Evolutionary conservation across 2,329 filamentous ascomycete genomes (phyloP).

Genomic region (Coniochaeta ligniaria): DNA sequence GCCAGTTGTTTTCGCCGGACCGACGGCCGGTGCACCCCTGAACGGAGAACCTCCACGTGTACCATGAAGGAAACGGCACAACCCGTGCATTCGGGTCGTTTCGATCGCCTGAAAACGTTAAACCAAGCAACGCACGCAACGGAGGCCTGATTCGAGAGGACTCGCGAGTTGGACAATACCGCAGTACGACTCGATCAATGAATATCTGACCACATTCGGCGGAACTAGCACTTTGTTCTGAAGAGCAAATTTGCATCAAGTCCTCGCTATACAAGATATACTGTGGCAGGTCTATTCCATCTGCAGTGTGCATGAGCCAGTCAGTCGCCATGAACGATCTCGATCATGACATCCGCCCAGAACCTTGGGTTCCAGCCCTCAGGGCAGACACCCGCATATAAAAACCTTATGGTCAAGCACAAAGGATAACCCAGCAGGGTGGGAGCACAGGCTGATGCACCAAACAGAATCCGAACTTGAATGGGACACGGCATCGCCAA

Average conservation of each 20-base stretch:
- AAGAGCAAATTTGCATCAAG: background rate
- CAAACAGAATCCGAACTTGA: conserved; percentile 14
- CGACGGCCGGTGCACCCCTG: background rate
- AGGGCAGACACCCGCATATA: background rate
- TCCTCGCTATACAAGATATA: background rate
- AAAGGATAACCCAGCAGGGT: conserved; percentile 3
- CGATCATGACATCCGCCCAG: background rate
- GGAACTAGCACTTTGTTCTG: background rate
- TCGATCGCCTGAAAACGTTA: background rate
- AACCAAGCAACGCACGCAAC: background rate
- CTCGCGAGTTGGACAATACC: no score
- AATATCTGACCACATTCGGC: background rate
- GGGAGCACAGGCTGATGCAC: conserved; percentile 10
- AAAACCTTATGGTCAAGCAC: background rate
- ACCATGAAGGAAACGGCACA: background rate
- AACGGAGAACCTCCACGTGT: background rate
- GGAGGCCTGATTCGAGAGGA: background rate
- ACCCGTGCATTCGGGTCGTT: background rate
- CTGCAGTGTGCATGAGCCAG: background rate
- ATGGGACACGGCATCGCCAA: conserved; percentile 22
- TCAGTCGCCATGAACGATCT: background rate
- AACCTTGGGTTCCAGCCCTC: background rate
- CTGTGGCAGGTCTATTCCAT: background rate
- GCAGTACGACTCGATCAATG: background rate
- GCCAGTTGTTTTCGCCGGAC: background rate